Base-by-base conservation (phyloP, 169 alveolate species). In the Eimeria maxima region DNA sequence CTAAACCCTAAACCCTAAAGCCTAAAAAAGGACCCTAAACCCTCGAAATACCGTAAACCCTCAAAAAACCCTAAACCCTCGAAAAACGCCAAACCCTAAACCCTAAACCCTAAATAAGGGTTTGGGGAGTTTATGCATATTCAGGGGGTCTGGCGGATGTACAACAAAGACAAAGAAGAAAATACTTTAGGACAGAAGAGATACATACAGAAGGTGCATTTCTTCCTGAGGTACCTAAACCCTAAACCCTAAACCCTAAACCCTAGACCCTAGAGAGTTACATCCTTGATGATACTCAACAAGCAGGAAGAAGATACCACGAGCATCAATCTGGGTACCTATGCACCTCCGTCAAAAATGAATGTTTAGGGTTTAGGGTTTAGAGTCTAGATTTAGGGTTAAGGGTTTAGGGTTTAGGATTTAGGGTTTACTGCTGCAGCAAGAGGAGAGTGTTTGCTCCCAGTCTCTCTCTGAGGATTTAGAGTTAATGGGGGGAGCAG, bases 221-320 rank as follows among this genome's bases (percentile, higher is more conserved):
- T 14, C 33, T 65, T 14, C 29, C 74, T 14, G 74, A 65, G 74
- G 74, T 65, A 50, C 57, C 57, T 50, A 50, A 50, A 50, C 57
- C 74, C 74, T 65, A 65, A 65, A 8, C 74, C 74, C 74, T 65
- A 65, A 65, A 65, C 74, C 27, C 74, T 65, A 65, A 65, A 65
- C 74, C 74, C 74, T 65, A 65, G 18, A 65, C 74, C 74, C 74
- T 65, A 65, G 18, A 65, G 29, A 8, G 29, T 65, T 10, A n/a
- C 74, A 8, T 5, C 20, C 18, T 65, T n/a, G 74, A 5, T 22
- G 33, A 14, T 14, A n/a, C 74, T n/a, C 33, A 5, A 10, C 38
- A n/a, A 65, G 74, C 29, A 16, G 74, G 38, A 8, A 14, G 74
- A 65, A n/a, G 38, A 65, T 14, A 14, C 33, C 74, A 10, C 29